Percentiles rank a stretch among this genome's conserved stretches.
These are phyloP conservation scores for Dryadomyces quercivorus DNA, from an alignment of 2,329 filamentous ascomycete genomes.

Conservation along the genomic window DNA sequence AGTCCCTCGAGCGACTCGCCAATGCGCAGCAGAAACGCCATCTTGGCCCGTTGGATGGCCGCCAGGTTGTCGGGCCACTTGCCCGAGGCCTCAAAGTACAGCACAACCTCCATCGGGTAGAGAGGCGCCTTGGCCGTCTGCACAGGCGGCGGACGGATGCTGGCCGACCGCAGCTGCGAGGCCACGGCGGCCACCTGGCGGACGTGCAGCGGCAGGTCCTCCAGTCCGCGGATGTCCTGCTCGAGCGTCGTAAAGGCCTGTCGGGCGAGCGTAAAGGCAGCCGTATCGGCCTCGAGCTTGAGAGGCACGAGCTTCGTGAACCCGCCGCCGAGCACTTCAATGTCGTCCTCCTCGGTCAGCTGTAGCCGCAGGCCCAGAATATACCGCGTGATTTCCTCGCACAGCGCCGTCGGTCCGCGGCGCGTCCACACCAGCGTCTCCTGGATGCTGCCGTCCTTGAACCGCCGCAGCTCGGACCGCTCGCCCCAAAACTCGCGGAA, in stretches of 20 bases:
- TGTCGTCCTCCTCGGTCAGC: slow-evolving; percentile 34
- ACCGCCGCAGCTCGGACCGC: slow-evolving; percentile 82
- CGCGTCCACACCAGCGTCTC: slow-evolving; percentile 83
- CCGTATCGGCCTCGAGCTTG: slow-evolving; percentile 31
- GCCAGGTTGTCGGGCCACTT: slow-evolving; percentile 88
- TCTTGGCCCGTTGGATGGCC: slow-evolving; percentile 87
- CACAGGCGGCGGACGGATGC: slow-evolving; percentile 39
- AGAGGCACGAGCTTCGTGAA: slow-evolving; percentile 36
- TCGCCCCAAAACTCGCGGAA: slow-evolving; percentile 94
- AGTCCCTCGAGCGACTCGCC: slow-evolving; percentile 54
- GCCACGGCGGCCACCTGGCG: slow-evolving; percentile 66
- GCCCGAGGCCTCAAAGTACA: slow-evolving; percentile 87
- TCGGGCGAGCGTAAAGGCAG: slow-evolving; percentile 56
- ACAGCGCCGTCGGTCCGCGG: slow-evolving; percentile 49
- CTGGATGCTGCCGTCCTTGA: slow-evolving; percentile 87
- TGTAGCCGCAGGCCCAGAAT: slow-evolving; percentile 59
- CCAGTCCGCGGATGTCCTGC: slow-evolving; percentile 61
- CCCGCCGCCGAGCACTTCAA: slow-evolving; percentile 33
- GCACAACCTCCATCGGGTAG: slow-evolving; percentile 59
- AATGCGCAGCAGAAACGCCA: slow-evolving; percentile 75
- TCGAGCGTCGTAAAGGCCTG: slow-evolving; percentile 64
- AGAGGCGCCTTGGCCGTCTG: slow-evolving; percentile 30
- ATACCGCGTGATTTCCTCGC: slow-evolving; percentile 69
- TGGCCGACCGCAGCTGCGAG: slow-evolving; percentile 62
- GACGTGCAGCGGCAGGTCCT: slow-evolving; percentile 78